phyloP scores from a whole-genome alignment of 1,284 basidiomycete species.

The Irpex rosettiformis region DNA sequence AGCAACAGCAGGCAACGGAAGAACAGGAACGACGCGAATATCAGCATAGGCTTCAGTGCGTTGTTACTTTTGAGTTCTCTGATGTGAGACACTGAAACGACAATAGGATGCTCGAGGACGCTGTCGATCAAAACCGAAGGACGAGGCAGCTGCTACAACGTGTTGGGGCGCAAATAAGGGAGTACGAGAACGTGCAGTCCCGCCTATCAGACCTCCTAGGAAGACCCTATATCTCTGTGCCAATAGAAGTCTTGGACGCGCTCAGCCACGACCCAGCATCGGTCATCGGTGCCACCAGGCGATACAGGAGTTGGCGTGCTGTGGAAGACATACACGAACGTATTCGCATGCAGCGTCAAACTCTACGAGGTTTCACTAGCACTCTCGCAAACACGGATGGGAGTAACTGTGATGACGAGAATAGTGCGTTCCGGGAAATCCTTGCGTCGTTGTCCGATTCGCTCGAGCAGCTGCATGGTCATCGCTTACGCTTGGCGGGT shows the following conservation, averaged over 20 bases:
- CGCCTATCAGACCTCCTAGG: constrained; percentile 46
- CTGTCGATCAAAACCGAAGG: constrained; percentile 55
- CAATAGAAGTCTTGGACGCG: constrained; percentile 64
- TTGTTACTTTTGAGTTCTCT: constrained; percentile 15
- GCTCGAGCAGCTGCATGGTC: constrained; percentile 37
- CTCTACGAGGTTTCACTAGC: constrained; percentile 42
- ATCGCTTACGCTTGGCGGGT: constrained; percentile 35
- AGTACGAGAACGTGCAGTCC: constrained; percentile 58
- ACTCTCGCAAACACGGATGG: constrained; percentile 10
- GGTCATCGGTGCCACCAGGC: constrained; percentile 58
- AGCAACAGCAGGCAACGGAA: constrained; percentile 43
- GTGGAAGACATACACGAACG: constrained; percentile 71
- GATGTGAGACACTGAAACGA: background rate
- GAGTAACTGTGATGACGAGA: constrained; percentile 4
- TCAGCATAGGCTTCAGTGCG: constrained; percentile 56
- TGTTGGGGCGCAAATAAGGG: constrained; percentile 54
- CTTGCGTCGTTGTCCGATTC: constrained; percentile 44
- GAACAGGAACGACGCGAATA: constrained; percentile 52
- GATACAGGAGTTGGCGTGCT: constrained; percentile 56
- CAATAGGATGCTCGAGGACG: constrained; percentile 48
- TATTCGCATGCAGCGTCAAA: constrained; percentile 52
- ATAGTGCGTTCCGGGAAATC: constrained; percentile 51
- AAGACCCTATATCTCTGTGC: constrained; percentile 44
- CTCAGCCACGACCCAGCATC: constrained; percentile 72
- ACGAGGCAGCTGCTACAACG: constrained; percentile 64